A percentile compares a stretch with the other conserved stretches of the same genome.
Conservation (phyloP, 306 rosid species). For the Oemleria cerasiformis region DNA sequence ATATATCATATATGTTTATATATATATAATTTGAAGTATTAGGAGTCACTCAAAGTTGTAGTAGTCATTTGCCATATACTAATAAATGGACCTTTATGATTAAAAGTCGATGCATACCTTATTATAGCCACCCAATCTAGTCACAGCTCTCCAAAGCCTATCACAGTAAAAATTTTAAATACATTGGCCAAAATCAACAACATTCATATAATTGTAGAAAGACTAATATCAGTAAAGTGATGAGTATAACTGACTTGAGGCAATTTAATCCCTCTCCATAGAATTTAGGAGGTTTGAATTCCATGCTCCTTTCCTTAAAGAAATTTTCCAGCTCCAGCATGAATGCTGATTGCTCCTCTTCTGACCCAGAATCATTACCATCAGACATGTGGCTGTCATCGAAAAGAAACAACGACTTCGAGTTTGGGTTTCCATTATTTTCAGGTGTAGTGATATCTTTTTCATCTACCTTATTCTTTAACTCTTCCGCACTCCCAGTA, state of each 20-base stretch:
- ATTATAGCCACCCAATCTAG: constrained; percentile 96
- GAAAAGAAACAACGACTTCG: constrained; percentile 46
- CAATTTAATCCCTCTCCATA: constrained; percentile 94
- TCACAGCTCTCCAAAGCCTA: constrained; percentile 94
- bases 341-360: constrained; percentile 82
- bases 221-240: constrained; percentile 8
- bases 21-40: neutral
- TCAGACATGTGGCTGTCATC: constrained; percentile 55
- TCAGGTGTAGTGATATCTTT: constrained; percentile 37
- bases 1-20: constrained; percentile 5
- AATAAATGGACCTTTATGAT: neutral
- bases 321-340: constrained; percentile 84
- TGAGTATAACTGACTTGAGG: constrained; percentile 70
- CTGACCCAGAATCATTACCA: constrained; percentile 90
- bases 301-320: constrained; percentile 88
- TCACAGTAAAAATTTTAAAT: constrained; percentile 25
- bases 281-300: constrained; percentile 93
- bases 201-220: constrained; percentile 12
- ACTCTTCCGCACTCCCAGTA: constrained; percentile 31
- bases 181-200: constrained; percentile 28
- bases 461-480: constrained; percentile 45
- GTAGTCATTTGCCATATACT: neutral
- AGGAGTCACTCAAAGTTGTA: too few species aligned
- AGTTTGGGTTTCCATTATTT: constrained; percentile 51
- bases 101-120: constrained; percentile 50